These are phyloP conservation scores for Boletus tomentosulus DNA, from an alignment of 768 basidiomycete genomes.

Conservation along the genomic window DNA sequence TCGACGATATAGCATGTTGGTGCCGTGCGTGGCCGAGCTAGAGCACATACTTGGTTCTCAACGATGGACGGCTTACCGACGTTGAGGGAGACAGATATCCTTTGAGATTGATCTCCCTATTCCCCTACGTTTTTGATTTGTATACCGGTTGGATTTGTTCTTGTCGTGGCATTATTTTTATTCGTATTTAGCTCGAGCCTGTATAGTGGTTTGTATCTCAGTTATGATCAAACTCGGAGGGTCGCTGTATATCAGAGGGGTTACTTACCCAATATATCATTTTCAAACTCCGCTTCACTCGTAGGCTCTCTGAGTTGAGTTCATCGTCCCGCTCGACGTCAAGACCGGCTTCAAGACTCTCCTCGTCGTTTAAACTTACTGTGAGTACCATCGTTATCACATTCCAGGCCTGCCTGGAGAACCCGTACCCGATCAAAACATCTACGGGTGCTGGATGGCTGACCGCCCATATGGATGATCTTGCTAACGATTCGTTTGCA, in stretches of 20 bases:
- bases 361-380: constrained; percentile 13
- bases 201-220: neutral
- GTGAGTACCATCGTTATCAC: constrained; percentile 19
- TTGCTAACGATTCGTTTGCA: constrained; percentile 19
- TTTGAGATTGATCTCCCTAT: neutral
- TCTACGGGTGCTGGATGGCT: constrained; percentile 33
- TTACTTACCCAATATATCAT: constrained; percentile 5
- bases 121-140: neutral
- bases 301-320: constrained; percentile 8
- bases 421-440: neutral
- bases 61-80: constrained; percentile 6
- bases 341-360: constrained; percentile 31
- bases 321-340: constrained; percentile 35
- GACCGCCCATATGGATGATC: constrained; percentile 25
- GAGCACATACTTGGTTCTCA: neutral
- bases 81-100: constrained; percentile 6
- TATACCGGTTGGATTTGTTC: neutral
- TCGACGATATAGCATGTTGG: neutral
- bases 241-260: neutral
- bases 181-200: neutral
- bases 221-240: no score
- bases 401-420: constrained; percentile 5
- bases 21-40: neutral
- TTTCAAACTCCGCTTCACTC: constrained; percentile 24
- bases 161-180: neutral